phyloP scores from a whole-genome alignment of 1,284 basidiomycete genomes.

The Stygiomarasmius scandens region DNA sequence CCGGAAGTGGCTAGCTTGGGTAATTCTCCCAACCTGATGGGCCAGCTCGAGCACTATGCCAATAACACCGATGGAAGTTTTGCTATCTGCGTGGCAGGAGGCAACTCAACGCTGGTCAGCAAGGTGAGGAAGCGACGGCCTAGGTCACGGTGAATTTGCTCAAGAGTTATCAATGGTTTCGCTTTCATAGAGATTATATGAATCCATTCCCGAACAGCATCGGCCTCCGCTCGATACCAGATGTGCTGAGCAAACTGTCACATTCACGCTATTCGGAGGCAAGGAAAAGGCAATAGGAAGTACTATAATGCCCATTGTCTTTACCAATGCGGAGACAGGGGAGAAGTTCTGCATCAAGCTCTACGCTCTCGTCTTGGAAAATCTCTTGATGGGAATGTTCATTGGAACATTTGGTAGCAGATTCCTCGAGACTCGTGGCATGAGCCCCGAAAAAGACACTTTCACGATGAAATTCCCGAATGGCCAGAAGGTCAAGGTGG shows the following conservation, averaged over 20 bases:
- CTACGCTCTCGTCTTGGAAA: conserved; percentile 19
- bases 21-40: conserved; percentile 16
- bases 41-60: conserved; percentile 15
- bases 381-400: conserved; percentile 26
- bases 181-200: conserved; percentile 16
- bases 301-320: conserved; percentile 23
- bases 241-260: too few relatives aligned
- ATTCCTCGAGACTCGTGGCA: too few relatives aligned
- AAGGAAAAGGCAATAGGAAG: conserved; percentile 19
- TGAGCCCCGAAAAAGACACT: too few relatives aligned
- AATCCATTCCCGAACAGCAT: conserved; percentile 23
- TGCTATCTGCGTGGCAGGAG: conserved; percentile 23
- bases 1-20: conserved; percentile 18
- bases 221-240: conserved; percentile 21
- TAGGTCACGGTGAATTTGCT: too few relatives aligned
- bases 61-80: conserved; percentile 23
- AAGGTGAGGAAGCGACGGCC: too few relatives aligned
- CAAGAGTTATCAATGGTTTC: too few relatives aligned
- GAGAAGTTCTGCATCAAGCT: conserved; percentile 19
- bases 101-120: conserved; percentile 21
- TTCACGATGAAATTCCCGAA: too few relatives aligned
- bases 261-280: conserved; percentile 10
- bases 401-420: conserved; percentile 7
- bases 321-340: conserved; percentile 16
- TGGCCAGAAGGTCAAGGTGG: too few relatives aligned